Conservation (phyloP, 2,329 filamentous ascomycete genomes). For the Nannizziopsis barbatae region DNA sequence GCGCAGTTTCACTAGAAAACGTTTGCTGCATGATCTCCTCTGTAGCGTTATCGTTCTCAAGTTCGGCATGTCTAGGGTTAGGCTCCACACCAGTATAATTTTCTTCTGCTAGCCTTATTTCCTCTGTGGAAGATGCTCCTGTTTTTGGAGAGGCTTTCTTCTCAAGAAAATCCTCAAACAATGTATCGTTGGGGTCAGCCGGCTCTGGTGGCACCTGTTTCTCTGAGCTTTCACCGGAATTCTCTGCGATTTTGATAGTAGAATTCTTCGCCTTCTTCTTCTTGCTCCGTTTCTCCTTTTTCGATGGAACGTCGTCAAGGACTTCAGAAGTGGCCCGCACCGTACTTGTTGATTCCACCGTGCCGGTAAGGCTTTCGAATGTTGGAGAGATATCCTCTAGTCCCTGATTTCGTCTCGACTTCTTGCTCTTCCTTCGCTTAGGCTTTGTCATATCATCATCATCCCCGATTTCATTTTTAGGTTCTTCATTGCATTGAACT, state of each 20-base stretch:
- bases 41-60: too few species aligned
- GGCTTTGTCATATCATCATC: neutral
- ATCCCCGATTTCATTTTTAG: neutral
- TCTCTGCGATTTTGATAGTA: neutral
- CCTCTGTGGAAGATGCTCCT: neutral
- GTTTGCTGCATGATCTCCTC: too few species aligned
- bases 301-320: neutral
- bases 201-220: neutral
- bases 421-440: constrained; percentile 1
- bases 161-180: neutral
- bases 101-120: too few species aligned
- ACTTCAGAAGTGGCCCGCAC: neutral
- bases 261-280: constrained; percentile 11
- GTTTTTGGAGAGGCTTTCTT: neutral
- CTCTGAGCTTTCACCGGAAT: neutral
- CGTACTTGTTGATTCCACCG: neutral
- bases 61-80: too few species aligned
- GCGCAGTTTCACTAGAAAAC: too few species aligned
- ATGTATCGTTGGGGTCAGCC: neutral
- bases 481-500: neutral
- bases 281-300: constrained; percentile 9
- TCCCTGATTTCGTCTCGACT: neutral
- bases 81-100: too few species aligned
- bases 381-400: neutral
- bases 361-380: neutral